Evolutionary conservation across 2,329 filamentous ascomycete species (phyloP).

Genomic region (Neophaeococcomyces mojaviensis): DNA sequence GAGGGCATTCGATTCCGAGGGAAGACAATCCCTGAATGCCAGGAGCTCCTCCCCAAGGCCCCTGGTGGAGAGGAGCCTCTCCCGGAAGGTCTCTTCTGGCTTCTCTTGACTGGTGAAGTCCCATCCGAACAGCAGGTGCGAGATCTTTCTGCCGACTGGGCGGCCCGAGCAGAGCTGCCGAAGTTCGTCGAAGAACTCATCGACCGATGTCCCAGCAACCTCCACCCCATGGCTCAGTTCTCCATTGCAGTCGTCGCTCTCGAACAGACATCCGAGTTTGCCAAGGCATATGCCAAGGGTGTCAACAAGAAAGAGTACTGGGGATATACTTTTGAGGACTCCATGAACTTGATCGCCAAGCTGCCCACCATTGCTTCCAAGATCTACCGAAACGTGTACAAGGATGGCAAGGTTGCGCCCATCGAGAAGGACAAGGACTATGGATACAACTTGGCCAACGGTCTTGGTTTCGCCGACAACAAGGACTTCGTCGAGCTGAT

Average conservation of each 20-base stretch:
- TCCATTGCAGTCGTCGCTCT: conserved; percentile 95
- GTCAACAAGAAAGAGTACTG: conserved; percentile 99
- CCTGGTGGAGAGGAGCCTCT: conserved; percentile 94
- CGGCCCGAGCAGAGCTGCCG: conserved; percentile 90
- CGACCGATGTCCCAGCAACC: conserved; percentile 96
- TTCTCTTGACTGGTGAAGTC: conserved; percentile 95
- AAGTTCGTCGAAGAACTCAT: conserved; percentile 99
- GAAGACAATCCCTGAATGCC: conserved; percentile 98
- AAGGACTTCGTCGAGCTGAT: conserved; percentile 95
- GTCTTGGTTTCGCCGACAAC: conserved; percentile 94
- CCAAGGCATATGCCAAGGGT: conserved; percentile 97
- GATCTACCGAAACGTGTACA: conserved; percentile 99
- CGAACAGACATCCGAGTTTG: conserved; percentile 95
- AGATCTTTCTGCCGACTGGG: conserved; percentile 97
- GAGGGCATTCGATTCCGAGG: conserved; percentile 99
- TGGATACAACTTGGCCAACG: conserved; percentile 98
- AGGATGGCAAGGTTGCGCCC: conserved; percentile 94
- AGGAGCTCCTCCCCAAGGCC: conserved; percentile 93
- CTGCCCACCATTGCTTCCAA: conserved; percentile 93
- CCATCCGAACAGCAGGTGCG: conserved; percentile 97
- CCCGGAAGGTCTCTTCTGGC: conserved; percentile 99
- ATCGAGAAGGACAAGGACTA: conserved; percentile 99
- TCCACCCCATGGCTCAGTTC: conserved; percentile 99
- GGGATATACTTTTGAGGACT: conserved; percentile 98
- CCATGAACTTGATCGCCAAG: conserved; percentile 99